Evolutionary conservation across 2,329 filamentous ascomycete species (phyloP), one percentile per base, ranked within the genome.

Genomic region (Ascosphaera apis): DNA sequence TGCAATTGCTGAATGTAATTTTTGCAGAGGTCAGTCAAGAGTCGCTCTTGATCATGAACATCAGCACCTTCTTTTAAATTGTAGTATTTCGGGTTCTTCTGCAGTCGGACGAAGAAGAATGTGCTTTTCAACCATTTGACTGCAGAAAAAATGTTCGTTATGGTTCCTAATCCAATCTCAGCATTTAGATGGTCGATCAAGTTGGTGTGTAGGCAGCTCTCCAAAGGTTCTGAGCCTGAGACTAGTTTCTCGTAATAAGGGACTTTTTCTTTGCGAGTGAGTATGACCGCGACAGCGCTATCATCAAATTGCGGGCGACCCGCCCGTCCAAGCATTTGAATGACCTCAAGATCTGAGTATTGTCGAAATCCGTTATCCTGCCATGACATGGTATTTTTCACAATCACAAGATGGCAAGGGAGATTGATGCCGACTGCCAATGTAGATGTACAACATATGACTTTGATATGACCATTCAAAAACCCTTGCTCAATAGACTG

Each of bases 241-340:
- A 80, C 68, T 59, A 91, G 72, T 43, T 62, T 70, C 44, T 83
- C 69, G 46, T 88, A 91, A 35, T 68, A 64, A 2, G 61, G 47
- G 4, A 69, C 67, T 35, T 73, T 76, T 3, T 70, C 58, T n/a
- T 63, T 58, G 16, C 69, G 66, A 0, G 81, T 88, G 58, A 91
- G 69, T 37, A 91, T 84, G 12, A 88, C 72, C 8, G 78, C 82
- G 28, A 72, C 65, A 2, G 78, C 81, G 39, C 60, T 78, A 35
- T 70, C 65, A 45, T 86, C 82, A 42, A 84, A 91, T 47, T 91
- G 82, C 4, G 82, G 81, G 15, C 81, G 65, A 1, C 82, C 81
- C 35, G 81, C 81, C 42, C 81, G 71, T 4, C 81, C 81, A 34
- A 91, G 66, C 81, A 91, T 91, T 46, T 91, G 81, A 75, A 86